Evolutionary conservation across 345 rosid species (phyloP).

Genomic region (Melastoma malabathricum): DNA sequence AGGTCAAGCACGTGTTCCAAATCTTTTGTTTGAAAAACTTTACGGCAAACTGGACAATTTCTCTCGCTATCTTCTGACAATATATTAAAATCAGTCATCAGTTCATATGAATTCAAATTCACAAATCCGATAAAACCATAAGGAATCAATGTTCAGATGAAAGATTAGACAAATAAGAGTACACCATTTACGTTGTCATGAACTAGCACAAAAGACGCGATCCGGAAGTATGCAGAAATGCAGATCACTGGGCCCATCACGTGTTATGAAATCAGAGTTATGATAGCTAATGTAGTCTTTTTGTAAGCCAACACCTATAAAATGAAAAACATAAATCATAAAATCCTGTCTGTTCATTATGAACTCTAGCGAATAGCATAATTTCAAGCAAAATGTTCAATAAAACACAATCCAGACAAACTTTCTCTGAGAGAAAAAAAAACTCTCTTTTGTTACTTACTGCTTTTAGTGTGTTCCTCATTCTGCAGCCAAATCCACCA

Average conservation of each 20-base stretch:
- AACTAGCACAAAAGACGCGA: too few relatives aligned
- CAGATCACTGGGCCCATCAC: too few relatives aligned
- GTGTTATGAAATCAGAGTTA: too few relatives aligned
- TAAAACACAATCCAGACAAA: background rate
- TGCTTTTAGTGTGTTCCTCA: slow-evolving; percentile 24
- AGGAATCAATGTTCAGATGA: background rate
- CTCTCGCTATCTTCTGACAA: slow-evolving; percentile 27
- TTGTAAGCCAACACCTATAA: too few relatives aligned
- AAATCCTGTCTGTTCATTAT: too few relatives aligned
- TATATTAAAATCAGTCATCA: background rate
- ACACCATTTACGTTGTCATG: too few relatives aligned
- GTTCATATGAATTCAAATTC: background rate
- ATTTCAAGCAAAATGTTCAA: background rate
- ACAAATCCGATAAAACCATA: background rate
- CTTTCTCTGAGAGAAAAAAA: slow-evolving; percentile 11
- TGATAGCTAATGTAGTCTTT: too few relatives aligned
- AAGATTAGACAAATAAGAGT: too few relatives aligned
- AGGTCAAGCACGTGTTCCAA: slow-evolving; percentile 65
- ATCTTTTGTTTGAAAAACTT: slow-evolving; percentile 58
- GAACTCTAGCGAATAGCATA: too few relatives aligned
- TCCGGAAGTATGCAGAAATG: too few relatives aligned
- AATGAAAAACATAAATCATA: too few relatives aligned
- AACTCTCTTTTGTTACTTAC: slow-evolving; percentile 18
- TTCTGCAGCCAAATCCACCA: slow-evolving; percentile 88
- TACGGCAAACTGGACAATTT: slow-evolving; percentile 83